A percentile compares a stretch with the other conserved stretches of the same genome.
Evolutionary conservation across 306 rosid genomes (phyloP).

Genomic region (Rosa multiflora): DNA sequence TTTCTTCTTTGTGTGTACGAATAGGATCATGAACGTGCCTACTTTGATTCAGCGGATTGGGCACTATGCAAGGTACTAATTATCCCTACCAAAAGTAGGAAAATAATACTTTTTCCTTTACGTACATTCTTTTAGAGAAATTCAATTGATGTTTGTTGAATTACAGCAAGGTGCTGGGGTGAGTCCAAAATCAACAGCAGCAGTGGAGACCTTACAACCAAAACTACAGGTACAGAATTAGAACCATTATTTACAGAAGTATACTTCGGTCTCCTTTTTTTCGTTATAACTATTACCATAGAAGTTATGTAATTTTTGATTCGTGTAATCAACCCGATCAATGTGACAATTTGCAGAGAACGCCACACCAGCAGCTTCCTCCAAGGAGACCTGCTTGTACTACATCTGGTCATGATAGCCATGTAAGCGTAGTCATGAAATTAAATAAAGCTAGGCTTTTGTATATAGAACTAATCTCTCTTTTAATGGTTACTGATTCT

Average conservation of each 20-base stretch:
- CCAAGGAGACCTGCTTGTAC: constrained; percentile 90
- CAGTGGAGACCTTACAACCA: constrained; percentile 76
- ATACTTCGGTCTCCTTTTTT: background rate
- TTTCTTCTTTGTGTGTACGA: background rate
- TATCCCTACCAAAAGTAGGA: background rate
- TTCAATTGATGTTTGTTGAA: background rate
- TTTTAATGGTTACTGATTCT: background rate
- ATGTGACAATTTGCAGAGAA: constrained; percentile 50
- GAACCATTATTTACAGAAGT: background rate
- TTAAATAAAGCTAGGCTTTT: background rate
- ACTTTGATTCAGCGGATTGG: constrained; percentile 98
- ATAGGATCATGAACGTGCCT: constrained; percentile 86
- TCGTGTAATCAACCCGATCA: background rate
- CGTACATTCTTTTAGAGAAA: background rate
- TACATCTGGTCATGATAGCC: constrained; percentile 47
- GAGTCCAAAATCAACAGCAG: constrained; percentile 61
- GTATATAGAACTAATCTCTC: background rate
- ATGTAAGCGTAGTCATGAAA: constrained; percentile 34
- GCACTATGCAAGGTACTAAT: constrained; percentile 84
- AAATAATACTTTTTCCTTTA: background rate
- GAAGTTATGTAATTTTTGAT: background rate
- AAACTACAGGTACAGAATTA: constrained; percentile 56
- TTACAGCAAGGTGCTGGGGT: constrained; percentile 86
- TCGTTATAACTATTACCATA: background rate
- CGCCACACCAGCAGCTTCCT: constrained; percentile 90